phyloP scores from a whole-genome alignment of 371 early-diverging fungal species.

The Massospora cicadina region DNA sequence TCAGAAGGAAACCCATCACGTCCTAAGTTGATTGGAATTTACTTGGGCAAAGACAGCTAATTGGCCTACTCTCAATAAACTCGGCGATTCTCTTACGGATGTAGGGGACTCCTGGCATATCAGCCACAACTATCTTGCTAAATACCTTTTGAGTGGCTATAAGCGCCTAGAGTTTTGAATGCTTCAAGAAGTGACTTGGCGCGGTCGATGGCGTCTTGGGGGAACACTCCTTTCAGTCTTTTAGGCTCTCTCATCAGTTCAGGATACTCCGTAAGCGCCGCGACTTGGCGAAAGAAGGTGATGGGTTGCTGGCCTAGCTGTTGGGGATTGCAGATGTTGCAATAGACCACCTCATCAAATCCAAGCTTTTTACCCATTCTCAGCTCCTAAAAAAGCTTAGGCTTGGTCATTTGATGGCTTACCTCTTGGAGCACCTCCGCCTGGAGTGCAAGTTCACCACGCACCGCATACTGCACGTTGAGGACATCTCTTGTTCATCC shows the following conservation, averaged over 20 bases:
- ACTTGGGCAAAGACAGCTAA: too few species aligned
- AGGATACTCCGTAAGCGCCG: constrained; percentile 70
- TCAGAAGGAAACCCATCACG: constrained; percentile 76
- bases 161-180: constrained; percentile 74
- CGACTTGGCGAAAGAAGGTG: constrained; percentile 91
- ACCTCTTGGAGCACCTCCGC: constrained; percentile 73
- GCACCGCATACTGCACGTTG: constrained; percentile 85
- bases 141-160: constrained; percentile 82
- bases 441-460: constrained; percentile 87
- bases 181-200: constrained; percentile 46
- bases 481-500: constrained; percentile 54
- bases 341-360: constrained; percentile 62
- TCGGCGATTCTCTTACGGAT: constrained; percentile 74
- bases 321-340: constrained; percentile 98
- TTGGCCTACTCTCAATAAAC: constrained; percentile 39
- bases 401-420: constrained; percentile 8
- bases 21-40: constrained; percentile 18
- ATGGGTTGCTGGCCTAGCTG: constrained; percentile 88
- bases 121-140: constrained; percentile 9
- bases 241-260: constrained; percentile 42
- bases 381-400: constrained; percentile 23
- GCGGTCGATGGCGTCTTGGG: constrained; percentile 65
- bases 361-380: constrained; percentile 27
- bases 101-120: constrained; percentile 28
- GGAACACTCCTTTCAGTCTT: constrained; percentile 43